These are phyloP conservation scores for Kazachstania bromeliacearum DNA, from an alignment of 805 yeast species.

Conservation along the genomic window DNA sequence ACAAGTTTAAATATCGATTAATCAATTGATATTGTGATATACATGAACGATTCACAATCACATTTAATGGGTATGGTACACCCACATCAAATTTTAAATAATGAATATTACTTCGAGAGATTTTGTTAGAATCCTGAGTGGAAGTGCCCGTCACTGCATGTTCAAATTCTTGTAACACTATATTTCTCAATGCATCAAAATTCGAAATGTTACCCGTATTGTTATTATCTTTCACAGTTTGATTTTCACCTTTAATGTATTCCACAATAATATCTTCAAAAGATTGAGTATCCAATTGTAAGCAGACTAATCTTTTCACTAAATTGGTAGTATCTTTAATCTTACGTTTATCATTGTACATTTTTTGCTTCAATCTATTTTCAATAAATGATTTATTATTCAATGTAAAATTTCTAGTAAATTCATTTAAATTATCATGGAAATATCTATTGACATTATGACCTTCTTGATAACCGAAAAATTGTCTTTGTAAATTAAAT, in stretches of 20 bases:
- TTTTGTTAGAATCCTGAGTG: conserved; percentile 4
- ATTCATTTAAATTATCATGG: conserved; percentile 18
- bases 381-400: conserved; percentile 4
- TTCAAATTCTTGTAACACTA: conserved; percentile 36
- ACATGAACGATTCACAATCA: conserved; percentile 61
- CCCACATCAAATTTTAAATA: conserved; percentile 46
- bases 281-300: conserved; percentile 33
- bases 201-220: neutral
- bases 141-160: conserved; percentile 12
- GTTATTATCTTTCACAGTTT: conserved; percentile 1
- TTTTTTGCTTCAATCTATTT: conserved; percentile 27
- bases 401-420: conserved; percentile 19
- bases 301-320: conserved; percentile 22
- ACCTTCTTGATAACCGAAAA: conserved; percentile 32
- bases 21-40: conserved; percentile 71
- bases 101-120: conserved; percentile 31
- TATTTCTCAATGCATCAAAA: conserved; percentile 35
- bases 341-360: conserved; percentile 7
- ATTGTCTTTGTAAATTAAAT: conserved; percentile 44
- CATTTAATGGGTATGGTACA: conserved; percentile 83
- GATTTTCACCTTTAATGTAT: conserved; percentile 7
- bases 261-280: conserved; percentile 15
- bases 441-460: conserved; percentile 18
- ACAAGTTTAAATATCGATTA: conserved; percentile 56
- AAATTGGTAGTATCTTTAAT: conserved; percentile 4